Evolutionary conservation across 768 basidiomycete species (phyloP).

Genomic region (Cystofilobasidium macerans): DNA sequence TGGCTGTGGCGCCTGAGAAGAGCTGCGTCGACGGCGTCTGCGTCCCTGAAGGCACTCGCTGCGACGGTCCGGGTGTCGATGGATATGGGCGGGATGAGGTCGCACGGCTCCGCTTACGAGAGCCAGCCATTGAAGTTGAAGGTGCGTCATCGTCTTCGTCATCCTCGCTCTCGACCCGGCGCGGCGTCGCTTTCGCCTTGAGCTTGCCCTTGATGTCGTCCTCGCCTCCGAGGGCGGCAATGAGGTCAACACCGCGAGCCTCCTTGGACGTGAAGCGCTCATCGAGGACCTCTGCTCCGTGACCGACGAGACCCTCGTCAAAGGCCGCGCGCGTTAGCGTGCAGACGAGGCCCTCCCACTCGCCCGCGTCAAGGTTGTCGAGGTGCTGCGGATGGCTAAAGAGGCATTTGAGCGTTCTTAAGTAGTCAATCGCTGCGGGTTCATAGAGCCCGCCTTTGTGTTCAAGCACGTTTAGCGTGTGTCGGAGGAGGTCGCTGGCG

Average conservation of each 20-base stretch:
- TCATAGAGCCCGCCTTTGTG: conserved; percentile 48
- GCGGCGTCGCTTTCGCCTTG: neutral
- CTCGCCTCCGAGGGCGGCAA: neutral
- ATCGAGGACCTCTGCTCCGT: neutral
- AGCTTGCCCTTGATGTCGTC: neutral
- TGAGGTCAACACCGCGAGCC: conserved; percentile 1
- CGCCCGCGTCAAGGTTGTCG: conserved; percentile 54
- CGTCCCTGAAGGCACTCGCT: neutral
- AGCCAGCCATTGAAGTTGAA: conserved; percentile 27
- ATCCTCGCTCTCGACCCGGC: conserved; percentile 31
- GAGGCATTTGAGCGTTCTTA: conserved; percentile 61
- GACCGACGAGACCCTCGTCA: conserved; percentile 11
- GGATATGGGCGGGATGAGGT: neutral
- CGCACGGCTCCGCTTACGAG: conserved; percentile 34
- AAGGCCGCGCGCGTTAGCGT: conserved; percentile 62
- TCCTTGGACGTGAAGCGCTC: conserved; percentile 4
- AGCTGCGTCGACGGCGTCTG: neutral
- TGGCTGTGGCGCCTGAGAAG: neutral
- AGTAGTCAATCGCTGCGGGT: conserved; percentile 65
- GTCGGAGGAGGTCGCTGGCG: neutral
- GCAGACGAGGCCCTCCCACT: conserved; percentile 60
- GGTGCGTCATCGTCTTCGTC: conserved; percentile 31
- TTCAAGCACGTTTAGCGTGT: conserved; percentile 42
- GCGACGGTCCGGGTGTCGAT: neutral
- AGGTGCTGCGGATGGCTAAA: conserved; percentile 62